phyloP scores from a whole-genome alignment of 2,329 filamentous ascomycete species.

The Knoxdaviesia proteae region DNA sequence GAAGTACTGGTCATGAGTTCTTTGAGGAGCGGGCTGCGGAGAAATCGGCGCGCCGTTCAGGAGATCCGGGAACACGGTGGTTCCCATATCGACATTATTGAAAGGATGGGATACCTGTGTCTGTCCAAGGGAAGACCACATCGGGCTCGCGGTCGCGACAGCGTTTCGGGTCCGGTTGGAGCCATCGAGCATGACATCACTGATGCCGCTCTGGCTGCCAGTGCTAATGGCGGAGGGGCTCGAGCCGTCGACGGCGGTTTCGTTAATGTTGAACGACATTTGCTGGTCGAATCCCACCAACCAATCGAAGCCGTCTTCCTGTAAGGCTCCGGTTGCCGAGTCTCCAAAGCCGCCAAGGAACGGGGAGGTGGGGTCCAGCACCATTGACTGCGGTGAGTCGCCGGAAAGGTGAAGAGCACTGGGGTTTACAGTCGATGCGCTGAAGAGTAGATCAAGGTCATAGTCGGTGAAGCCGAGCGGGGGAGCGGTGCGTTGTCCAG shows the following conservation, averaged over 20 bases:
- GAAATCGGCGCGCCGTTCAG: constrained; percentile 52
- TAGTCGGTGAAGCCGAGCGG: constrained; percentile 43
- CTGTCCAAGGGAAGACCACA: constrained; percentile 54
- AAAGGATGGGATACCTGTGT: constrained; percentile 49
- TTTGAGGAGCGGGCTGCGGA: constrained; percentile 52
- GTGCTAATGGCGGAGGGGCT: constrained; percentile 93
- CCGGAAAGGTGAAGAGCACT: constrained; percentile 59
- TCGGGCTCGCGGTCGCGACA: constrained; percentile 26
- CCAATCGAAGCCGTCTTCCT: constrained; percentile 74
- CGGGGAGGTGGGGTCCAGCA: constrained; percentile 39
- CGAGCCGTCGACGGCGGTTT: constrained; percentile 74
- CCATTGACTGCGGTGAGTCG: constrained; percentile 50
- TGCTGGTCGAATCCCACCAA: constrained; percentile 58
- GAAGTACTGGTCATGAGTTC: constrained; percentile 54
- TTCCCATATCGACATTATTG: constrained; percentile 47
- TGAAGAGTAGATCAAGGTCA: constrained; percentile 52
- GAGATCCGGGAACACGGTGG: constrained; percentile 58
- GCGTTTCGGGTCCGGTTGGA: constrained; percentile 37
- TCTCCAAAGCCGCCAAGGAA: constrained; percentile 36
- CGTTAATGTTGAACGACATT: constrained; percentile 49
- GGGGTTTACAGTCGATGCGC: constrained; percentile 45
- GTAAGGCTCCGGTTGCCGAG: constrained; percentile 32
- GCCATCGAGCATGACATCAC: constrained; percentile 79
- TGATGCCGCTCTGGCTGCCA: constrained; percentile 70
- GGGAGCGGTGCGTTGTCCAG: constrained; percentile 61